phyloP scores from a whole-genome alignment of 345 rosid species.

The Sonneratia caseolaris region DNA sequence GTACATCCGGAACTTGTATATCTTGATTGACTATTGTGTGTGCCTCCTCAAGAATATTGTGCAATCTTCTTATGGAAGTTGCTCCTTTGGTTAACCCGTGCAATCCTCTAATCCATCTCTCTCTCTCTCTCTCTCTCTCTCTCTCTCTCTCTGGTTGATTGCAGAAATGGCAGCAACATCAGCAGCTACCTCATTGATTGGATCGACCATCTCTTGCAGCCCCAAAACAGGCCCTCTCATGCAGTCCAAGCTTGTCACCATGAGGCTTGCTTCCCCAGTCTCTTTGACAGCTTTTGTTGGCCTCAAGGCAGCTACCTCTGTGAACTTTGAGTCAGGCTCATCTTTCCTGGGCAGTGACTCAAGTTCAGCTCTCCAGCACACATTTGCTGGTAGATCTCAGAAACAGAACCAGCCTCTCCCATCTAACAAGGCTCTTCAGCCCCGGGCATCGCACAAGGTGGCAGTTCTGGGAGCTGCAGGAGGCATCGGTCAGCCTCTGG shows the following conservation, averaged over 20 bases:
- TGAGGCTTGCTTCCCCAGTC: conserved; percentile 6
- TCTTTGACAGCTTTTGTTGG: conserved; percentile 8
- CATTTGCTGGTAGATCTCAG: conserved; percentile 32
- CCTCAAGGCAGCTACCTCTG: conserved; percentile 14
- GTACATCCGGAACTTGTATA: neutral
- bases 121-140: neutral
- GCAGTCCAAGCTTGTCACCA: conserved; percentile 9
- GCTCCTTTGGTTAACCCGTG: neutral
- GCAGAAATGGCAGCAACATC: conserved; percentile 15
- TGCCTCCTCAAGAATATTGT: neutral
- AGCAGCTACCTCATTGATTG: conserved; percentile 12
- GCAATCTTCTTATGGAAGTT: neutral
- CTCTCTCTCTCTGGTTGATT: neutral
- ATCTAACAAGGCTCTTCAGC: conserved; percentile 25
- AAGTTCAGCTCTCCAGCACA: conserved; percentile 31
- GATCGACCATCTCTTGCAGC: conserved; percentile 10
- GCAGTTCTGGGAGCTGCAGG: conserved; percentile 28
- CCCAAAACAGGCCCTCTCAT: conserved; percentile 5
- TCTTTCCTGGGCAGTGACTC: conserved; percentile 36
- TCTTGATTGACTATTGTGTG: neutral
- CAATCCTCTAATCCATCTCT: neutral
- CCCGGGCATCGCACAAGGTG: conserved; percentile 59
- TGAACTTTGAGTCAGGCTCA: conserved; percentile 5
- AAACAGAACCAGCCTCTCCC: conserved; percentile 22
- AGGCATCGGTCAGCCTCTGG: conserved; percentile 28